Conservation (phyloP, 164 flowering plant genomes). For the Magnolia changhungtana region DNA sequence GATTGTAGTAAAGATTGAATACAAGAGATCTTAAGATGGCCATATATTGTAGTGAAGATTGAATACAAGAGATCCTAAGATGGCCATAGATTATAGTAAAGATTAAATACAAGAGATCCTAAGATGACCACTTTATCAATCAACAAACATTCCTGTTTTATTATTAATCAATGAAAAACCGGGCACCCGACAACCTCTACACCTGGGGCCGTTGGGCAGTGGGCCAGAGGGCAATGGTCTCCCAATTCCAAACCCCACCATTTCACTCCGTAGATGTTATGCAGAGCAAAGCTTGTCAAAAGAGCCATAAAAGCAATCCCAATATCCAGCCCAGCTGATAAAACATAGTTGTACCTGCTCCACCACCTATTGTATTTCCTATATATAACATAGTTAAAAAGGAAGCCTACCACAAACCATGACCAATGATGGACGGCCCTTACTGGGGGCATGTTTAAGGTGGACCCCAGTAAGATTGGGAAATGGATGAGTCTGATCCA, state of each 20-base stretch:
- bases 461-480: constrained; percentile 80
- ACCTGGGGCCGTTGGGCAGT: constrained; percentile 83
- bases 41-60: constrained; percentile 37
- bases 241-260: constrained; percentile 82
- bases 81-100: constrained; percentile 37
- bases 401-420: constrained; percentile 70
- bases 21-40: neutral
- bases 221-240: constrained; percentile 71
- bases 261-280: constrained; percentile 40
- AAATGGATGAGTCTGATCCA: constrained; percentile 89
- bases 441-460: constrained; percentile 80
- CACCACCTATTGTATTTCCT: constrained; percentile 81
- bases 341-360: constrained; percentile 83
- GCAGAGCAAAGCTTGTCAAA: constrained; percentile 55
- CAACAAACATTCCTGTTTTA: too few species aligned
- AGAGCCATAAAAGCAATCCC: constrained; percentile 92
- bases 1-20: constrained; percentile 11
- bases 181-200: constrained; percentile 61
- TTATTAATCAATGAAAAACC: constrained; percentile 4
- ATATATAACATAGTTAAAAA: constrained; percentile 79
- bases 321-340: constrained; percentile 88
- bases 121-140: too few species aligned
- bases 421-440: constrained; percentile 70
- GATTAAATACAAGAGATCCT: too few species aligned
- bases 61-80: too few species aligned